Percentiles rank a stretch among this genome's conserved stretches.
Evolutionary conservation across 1,284 basidiomycete genomes (phyloP).

Genomic region (Naganishia sp.): DNA sequence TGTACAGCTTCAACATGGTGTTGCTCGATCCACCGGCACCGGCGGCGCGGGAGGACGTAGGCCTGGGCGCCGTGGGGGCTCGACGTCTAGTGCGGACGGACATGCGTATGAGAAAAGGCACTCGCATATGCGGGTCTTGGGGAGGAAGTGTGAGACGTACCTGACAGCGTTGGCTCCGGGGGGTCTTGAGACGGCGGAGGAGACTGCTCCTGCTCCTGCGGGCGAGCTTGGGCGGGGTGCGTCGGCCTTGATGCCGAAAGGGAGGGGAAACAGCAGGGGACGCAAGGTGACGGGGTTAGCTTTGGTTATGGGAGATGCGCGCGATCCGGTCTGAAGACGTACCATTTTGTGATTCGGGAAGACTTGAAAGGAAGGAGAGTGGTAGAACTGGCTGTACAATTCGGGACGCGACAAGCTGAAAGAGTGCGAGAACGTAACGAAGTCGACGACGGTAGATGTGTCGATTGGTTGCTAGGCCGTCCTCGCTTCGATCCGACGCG

Average conservation of each 20-base stretch:
- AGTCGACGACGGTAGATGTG: neutral
- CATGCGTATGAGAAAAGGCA: neutral
- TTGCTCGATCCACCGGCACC: slow-evolving; percentile 94
- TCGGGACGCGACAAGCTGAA: neutral
- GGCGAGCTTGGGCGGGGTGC: slow-evolving; percentile 50
- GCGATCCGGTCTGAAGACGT: neutral
- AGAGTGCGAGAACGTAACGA: neutral
- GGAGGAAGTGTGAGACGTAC: slow-evolving; percentile 36
- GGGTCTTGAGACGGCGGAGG: slow-evolving; percentile 50
- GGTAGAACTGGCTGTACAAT: neutral
- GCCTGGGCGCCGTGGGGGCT: slow-evolving; percentile 71
- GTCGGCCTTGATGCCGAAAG: slow-evolving; percentile 44
- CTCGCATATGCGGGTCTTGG: neutral
- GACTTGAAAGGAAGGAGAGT: neutral
- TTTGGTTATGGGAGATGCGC: too few relatives aligned
- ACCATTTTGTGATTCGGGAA: slow-evolving; percentile 2
- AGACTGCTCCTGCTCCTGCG: slow-evolving; percentile 38
- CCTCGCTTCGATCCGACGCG: slow-evolving; percentile 14
- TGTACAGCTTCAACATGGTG: slow-evolving; percentile 98
- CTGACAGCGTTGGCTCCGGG: slow-evolving; percentile 54
- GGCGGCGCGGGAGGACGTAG: slow-evolving; percentile 86
- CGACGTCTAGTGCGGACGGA: slow-evolving; percentile 65
- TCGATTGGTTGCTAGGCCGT: slow-evolving; percentile 7
- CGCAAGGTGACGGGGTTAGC: neutral
- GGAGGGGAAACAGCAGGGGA: neutral